Evolutionary conservation across 495 filamentous ascomycete species (phyloP).

Genomic region (Penicillium desertorum): DNA sequence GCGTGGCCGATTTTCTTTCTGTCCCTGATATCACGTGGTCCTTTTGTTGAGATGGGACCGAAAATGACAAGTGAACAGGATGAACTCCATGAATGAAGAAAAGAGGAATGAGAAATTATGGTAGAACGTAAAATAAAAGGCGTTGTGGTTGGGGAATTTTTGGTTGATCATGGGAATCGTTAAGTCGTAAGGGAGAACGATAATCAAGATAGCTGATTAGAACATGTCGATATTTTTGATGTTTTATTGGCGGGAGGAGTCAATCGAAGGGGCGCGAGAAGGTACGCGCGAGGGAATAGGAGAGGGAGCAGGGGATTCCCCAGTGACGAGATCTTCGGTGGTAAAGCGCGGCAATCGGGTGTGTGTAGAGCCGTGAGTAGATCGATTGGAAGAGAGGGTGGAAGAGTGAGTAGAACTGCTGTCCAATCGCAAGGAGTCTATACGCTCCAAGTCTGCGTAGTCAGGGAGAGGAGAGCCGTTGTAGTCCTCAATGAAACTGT

Average conservation of each 20-base stretch:
- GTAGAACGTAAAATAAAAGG: constrained; percentile 13
- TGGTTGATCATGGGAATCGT: constrained; percentile 26
- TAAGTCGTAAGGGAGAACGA: constrained; percentile 22
- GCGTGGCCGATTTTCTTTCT: neutral
- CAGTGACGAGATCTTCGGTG: constrained; percentile 26
- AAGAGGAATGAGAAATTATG: constrained; percentile 11
- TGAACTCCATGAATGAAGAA: neutral
- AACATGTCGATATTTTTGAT: neutral
- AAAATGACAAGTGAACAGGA: neutral
- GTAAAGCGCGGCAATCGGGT: constrained; percentile 27
- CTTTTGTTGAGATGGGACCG: constrained; percentile 6
- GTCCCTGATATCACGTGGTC: constrained; percentile 8
- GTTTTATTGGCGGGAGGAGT: constrained; percentile 25
- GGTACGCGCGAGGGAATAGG: constrained; percentile 21
- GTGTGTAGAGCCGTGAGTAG: constrained; percentile 13
- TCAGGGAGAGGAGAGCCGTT: constrained; percentile 45
- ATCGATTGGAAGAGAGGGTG: constrained; percentile 35
- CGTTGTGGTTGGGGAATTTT: constrained; percentile 17
- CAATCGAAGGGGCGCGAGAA: constrained; percentile 25
- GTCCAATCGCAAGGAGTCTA: constrained; percentile 45
- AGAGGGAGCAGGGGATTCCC: constrained; percentile 22
- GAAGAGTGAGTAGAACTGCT: constrained; percentile 27
- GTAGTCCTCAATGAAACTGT: constrained; percentile 47
- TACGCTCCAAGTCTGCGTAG: constrained; percentile 45
- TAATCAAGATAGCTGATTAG: constrained; percentile 3